Evolutionary conservation across 805 yeast species (phyloP).

Genomic region (Kuraishia borneana): DNA sequence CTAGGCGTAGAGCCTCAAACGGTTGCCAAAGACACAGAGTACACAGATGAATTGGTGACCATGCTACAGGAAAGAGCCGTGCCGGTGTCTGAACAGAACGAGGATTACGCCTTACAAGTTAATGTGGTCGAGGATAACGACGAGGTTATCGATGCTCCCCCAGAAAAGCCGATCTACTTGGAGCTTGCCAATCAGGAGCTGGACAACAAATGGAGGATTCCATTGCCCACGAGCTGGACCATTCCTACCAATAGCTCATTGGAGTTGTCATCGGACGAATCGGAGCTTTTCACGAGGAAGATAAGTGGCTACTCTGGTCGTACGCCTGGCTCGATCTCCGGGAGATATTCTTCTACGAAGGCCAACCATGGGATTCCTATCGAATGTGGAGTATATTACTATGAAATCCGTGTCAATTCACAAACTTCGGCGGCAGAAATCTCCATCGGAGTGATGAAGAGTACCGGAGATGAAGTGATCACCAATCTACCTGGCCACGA

Average conservation of each 20-base stretch:
- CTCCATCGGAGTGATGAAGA: conserved; percentile 32
- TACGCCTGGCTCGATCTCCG: conserved; percentile 5
- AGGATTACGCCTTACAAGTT: conserved; percentile 6
- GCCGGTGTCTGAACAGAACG: not conserved
- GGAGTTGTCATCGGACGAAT: conserved; percentile 11
- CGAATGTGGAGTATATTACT: conserved; percentile 36
- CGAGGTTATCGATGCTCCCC: conserved; percentile 5
- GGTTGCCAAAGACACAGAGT: conserved; percentile 4
- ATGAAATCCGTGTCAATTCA: conserved; percentile 29
- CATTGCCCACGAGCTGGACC: conserved; percentile 17
- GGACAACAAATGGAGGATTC: conserved; percentile 3
- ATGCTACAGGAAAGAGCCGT: conserved; percentile 4
- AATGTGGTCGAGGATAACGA: conserved; percentile 3
- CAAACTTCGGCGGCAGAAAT: conserved; percentile 27
- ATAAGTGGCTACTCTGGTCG: conserved; percentile 3
- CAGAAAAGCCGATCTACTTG: conserved; percentile 3
- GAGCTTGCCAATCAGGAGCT: conserved; percentile 2
- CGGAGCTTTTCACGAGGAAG: conserved; percentile 11
- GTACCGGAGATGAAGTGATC: conserved; percentile 8
- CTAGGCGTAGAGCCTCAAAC: conserved; percentile 5
- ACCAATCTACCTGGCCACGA: conserved; percentile 37
- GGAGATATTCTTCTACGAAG: conserved; percentile 14
- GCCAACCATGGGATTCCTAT: conserved; percentile 24
- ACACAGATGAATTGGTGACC: conserved; percentile 5
- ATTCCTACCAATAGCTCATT: conserved; percentile 9